phyloP scores from a whole-genome alignment of 305 asterid species.

The Plantago lanceolata region DNA sequence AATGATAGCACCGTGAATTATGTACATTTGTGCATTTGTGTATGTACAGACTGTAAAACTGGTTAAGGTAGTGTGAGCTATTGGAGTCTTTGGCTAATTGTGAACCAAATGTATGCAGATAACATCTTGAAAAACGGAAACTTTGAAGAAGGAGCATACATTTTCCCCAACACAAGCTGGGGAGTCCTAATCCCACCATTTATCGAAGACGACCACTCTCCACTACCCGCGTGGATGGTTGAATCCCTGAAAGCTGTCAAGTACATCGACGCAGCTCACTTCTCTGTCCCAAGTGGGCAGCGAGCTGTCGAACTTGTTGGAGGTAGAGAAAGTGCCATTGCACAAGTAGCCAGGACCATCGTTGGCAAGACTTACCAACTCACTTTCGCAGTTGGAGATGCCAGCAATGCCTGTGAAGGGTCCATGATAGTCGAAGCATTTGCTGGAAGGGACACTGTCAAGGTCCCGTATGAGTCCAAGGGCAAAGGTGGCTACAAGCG shows the following conservation, averaged over 20 bases:
- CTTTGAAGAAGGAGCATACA: conserved; percentile 89
- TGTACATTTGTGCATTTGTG: too few relatives aligned
- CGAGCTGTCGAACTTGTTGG: conserved; percentile 93
- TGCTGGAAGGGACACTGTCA: conserved; percentile 68
- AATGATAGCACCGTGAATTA: too few relatives aligned
- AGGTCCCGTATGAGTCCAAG: conserved; percentile 72
- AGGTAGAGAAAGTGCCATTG: conserved; percentile 90
- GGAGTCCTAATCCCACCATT: conserved; percentile 93
- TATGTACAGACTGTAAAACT: too few relatives aligned
- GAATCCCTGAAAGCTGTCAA: conserved; percentile 90
- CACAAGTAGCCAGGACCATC: conserved; percentile 65
- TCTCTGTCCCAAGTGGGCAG: conserved; percentile 71
- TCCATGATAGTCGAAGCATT: conserved; percentile 92
- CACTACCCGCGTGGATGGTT: conserved; percentile 94
- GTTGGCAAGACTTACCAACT: conserved; percentile 65
- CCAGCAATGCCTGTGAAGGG: conserved; percentile 78
- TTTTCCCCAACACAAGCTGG: conserved; percentile 84
- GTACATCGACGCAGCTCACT: conserved; percentile 79
- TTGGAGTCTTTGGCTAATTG: background rate
- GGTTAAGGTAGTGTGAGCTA: too few relatives aligned
- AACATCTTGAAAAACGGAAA: conserved; percentile 78
- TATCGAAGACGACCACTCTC: conserved; percentile 88
- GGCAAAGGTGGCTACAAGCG: conserved; percentile 87
- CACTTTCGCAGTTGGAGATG: conserved; percentile 80
- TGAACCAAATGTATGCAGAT: conserved; percentile 36